Evolutionary conservation across 352 stramenopile genomes (phyloP).

Genomic region (Phytophthora kernoviae): DNA sequence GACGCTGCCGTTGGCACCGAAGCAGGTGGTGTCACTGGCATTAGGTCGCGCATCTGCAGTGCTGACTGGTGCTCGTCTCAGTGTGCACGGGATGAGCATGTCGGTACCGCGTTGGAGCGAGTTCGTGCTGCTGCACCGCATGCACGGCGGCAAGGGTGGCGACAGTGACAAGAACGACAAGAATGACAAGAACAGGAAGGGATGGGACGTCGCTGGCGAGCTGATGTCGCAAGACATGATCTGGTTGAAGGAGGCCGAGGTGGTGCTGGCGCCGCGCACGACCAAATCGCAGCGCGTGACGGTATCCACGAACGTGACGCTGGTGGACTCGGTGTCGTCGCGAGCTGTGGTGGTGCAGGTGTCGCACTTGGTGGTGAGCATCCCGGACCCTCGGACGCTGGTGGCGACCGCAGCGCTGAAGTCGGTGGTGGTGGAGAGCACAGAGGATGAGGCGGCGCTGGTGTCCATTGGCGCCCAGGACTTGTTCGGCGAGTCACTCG

Average conservation of each 20-base stretch:
- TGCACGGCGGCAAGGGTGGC: slow-evolving; percentile 4
- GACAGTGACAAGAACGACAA: too few species aligned
- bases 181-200: too few species aligned
- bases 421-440: slow-evolving; percentile 10
- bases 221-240: slow-evolving; percentile 19
- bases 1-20: slow-evolving; percentile 23
- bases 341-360: slow-evolving; percentile 29
- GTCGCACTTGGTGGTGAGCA: slow-evolving; percentile 27
- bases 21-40: slow-evolving; percentile 19
- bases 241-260: slow-evolving; percentile 25
- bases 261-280: slow-evolving; percentile 33
- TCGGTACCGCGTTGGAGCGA: slow-evolving; percentile 14
- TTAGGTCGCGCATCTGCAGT: slow-evolving; percentile 14
- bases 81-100: slow-evolving; percentile 13
- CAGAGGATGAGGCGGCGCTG: slow-evolving; percentile 12
- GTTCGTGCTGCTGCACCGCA: slow-evolving; percentile 14
- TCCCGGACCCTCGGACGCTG: slow-evolving; percentile 12
- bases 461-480: slow-evolving; percentile 6
- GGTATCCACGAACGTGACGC: slow-evolving; percentile 37
- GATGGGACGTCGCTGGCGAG: slow-evolving; percentile 16
- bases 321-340: slow-evolving; percentile 34
- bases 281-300: slow-evolving; percentile 28
- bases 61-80: slow-evolving; percentile 7
- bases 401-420: slow-evolving; percentile 7
- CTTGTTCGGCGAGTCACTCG: slow-evolving; percentile 8